Base-by-base conservation (phyloP, 768 basidiomycete genomes). In the Leccinum disarticulatum region DNA sequence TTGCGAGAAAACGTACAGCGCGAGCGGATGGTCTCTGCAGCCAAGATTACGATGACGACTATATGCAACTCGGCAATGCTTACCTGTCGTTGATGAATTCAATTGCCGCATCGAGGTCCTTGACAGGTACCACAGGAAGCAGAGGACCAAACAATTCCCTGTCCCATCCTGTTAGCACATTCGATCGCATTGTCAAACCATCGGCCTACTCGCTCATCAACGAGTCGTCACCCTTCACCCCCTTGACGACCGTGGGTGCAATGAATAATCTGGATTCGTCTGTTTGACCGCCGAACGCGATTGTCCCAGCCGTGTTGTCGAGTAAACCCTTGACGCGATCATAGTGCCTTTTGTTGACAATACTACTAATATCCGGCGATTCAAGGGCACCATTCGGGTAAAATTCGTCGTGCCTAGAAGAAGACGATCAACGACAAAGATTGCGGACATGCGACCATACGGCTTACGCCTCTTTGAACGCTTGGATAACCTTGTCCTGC, bases 61-160 rank as follows among this genome's bases (percentile, higher is more conserved):
- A 56, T 6, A 28, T 1, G 25, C 57, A 19, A 35, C 4, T 1
- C 2, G 46, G 36, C 10, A 43, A 50, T n/a, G 73, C 79, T 22
- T 54, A 85, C 89, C 77, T 79, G 14, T 73, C 71, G 66, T 88
- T 87, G 55, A 93, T 80, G 57, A 85, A 86, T 10, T 82, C 79
- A 58, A 93, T 85, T 4, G 87, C 92, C 35, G 83, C 87, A 35
- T 92, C 89, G 8, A 90, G 56, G 56, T 81, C 70, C 17, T 87
- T 82, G 27, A 94, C 86, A 0, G 87, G 82, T 1, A 95, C 75
- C 33, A 95, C 79, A 5, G 91, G 87, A 28, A 95, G 75, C 10
- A 95, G 63, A 8, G 93, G 93, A 0, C 91, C 93, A 64, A 95
- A 95, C 38, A 94, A 80, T 66, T 95, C 93, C 60, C 91, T 93